These are phyloP conservation scores for Lipomyces yamadae DNA, from an alignment of 805 yeast species.

Conservation along the genomic window DNA sequence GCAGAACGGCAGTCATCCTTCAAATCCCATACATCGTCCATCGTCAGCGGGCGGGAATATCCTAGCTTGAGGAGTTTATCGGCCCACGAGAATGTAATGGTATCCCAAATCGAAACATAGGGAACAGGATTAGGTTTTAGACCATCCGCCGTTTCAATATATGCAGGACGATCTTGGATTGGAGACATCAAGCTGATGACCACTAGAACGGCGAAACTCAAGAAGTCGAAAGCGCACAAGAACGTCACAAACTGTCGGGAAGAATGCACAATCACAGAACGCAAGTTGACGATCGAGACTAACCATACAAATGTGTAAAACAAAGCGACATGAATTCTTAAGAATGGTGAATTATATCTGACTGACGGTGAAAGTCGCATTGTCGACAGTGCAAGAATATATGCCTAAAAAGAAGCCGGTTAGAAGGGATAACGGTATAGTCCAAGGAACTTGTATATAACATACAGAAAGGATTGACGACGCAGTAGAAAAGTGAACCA, in stretches of 20 bases:
- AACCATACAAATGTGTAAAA: conserved; percentile 36
- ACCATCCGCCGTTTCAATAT: conserved; percentile 48
- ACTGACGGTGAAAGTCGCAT: conserved; percentile 33
- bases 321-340: conserved; percentile 41
- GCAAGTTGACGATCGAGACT: conserved; percentile 37
- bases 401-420: conserved; percentile 35
- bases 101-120: conserved; percentile 61
- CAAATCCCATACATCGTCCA: conserved; percentile 83
- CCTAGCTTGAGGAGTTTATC: conserved; percentile 71
- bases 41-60: conserved; percentile 57
- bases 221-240: conserved; percentile 45
- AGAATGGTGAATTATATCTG: conserved; percentile 31
- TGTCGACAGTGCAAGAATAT: conserved; percentile 35
- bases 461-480: conserved; percentile 24
- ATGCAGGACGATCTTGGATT: conserved; percentile 70
- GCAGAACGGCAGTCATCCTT: conserved; percentile 79
- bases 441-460: conserved; percentile 3
- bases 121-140: conserved; percentile 78
- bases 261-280: conserved; percentile 41
- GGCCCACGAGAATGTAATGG: conserved; percentile 77
- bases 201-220: conserved; percentile 52
- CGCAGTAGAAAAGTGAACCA: conserved; percentile 3
- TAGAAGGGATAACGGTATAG: not conserved
- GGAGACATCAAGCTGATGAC: conserved; percentile 60
- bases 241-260: conserved; percentile 32